Base-by-base conservation (phyloP, 129 eudicot species). In the Dittrichia graveolens region DNA sequence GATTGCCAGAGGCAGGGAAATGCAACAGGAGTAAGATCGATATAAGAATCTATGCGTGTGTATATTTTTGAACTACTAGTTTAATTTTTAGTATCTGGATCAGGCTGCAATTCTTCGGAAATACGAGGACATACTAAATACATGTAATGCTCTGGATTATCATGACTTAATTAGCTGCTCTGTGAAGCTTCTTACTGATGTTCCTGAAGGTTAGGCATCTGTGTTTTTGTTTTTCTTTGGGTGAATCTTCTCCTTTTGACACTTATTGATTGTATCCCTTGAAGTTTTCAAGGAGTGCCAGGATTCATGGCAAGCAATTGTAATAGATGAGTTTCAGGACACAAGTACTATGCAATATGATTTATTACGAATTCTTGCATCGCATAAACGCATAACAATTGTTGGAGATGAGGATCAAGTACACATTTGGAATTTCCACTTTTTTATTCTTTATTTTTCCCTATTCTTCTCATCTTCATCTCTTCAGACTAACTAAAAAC, bases 371-470 rank as follows among this genome's bases (percentile, higher is more conserved):
- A 47, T 67, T 69, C 97, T 94, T 72, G 93, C 92, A 80, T 94
- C 98, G 67, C 91, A 88, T 76, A 81, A 86, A 69, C 85, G 80
- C 58, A 80, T 94, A 77, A 94, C 98, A 53, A 83, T 94, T 69
- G 95, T 94, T 67, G 98, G 98, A 78, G 98, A 94, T 37, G 96
- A 94, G 79, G 98, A 94, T 73, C 98, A 94, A 96, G 98, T 94
- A 72, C 15, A 5, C 72, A 61, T 39, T 7, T 42, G 56, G 11
- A 65, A 69, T 67, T 56, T 60, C 64, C 39, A 54, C 62, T 10
- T 47, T 63, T 75, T 18, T 24, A 34, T 67, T 41, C 10, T 60
- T n/a, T 38, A 13, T 24, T 24, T 64, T 18, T 18, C 19, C 8
- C 12, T 46, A 6, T 18, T 52, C 9, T 68, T 19, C 48, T 38